Percentiles rank a stretch among this genome's conserved stretches.
These are phyloP conservation scores for Orbilia blumenaviensis DNA, from an alignment of 2,329 filamentous ascomycete genomes.

Conservation along the genomic window DNA sequence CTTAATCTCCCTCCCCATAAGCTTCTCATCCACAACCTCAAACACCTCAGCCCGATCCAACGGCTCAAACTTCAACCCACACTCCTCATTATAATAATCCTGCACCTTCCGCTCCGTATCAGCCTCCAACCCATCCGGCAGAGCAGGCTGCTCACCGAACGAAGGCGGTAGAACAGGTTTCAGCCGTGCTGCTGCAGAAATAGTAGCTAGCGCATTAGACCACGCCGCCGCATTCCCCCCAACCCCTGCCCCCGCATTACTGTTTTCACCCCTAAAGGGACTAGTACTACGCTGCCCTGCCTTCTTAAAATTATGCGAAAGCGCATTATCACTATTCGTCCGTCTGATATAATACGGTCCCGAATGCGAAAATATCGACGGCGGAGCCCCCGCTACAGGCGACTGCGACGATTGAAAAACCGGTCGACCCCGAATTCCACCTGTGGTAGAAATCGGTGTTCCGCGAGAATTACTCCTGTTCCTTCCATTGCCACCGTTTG, in stretches of 20 bases:
- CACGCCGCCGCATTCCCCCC: no score
- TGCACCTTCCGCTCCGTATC: slow-evolving; percentile 32
- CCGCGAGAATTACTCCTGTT: slow-evolving; percentile 45
- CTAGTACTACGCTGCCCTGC: not conserved
- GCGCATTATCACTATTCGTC: slow-evolving; percentile 38
- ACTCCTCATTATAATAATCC: slow-evolving; percentile 47
- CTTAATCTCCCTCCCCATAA: slow-evolving; percentile 38
- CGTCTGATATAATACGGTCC: slow-evolving; percentile 44
- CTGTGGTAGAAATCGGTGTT: slow-evolving; percentile 1
- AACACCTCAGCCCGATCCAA: slow-evolving; percentile 35
- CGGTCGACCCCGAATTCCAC: slow-evolving; percentile 22
- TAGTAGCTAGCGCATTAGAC: slow-evolving; percentile 29
- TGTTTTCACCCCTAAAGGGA: not conserved
- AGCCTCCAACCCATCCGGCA: slow-evolving; percentile 30
- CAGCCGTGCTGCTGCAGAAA: slow-evolving; percentile 27
- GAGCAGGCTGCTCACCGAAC: slow-evolving; percentile 19
- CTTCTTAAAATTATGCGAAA: slow-evolving; percentile 40
- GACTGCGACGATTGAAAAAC: slow-evolving; percentile 6
- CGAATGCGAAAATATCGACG: slow-evolving; percentile 43
- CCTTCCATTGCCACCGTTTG: no score
- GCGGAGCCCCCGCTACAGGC: not conserved
- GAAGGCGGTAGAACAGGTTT: slow-evolving; percentile 45
- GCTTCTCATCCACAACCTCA: slow-evolving; percentile 43
- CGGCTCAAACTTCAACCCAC: slow-evolving; percentile 38
- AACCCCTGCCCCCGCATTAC: no score